Evolutionary conservation across 108 stramenopile genomes (phyloP), one percentile per base, ranked within the genome.

Genomic region (Ochromonas danica): DNA sequence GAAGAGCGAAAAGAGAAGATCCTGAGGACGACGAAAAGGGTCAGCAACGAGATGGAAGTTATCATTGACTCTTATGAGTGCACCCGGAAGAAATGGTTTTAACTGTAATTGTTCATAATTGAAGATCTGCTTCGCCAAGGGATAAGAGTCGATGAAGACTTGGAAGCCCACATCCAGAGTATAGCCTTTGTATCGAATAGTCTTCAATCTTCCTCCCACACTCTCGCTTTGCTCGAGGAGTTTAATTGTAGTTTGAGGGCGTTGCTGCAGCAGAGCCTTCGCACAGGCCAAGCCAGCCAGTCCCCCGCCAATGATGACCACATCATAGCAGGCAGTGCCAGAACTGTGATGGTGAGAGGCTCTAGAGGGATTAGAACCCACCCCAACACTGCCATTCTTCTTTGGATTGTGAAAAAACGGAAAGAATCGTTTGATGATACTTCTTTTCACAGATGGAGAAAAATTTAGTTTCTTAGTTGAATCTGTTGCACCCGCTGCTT

Each of bases 81-180:
- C 85, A n/a, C 85, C 85, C 1, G 85, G 85, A 39, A 61, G 40
- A 43, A 85, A 85, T 10, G 43, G 36, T 31, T 81, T 36, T 36
- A 85, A 79, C 22, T 81, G 41, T 0, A 85, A 81, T 42, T 39
- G 51, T 39, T 77, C 33, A 79, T 84, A 85, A 77, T 85, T 72
- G 17, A 85, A 83, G 62, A 81, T 75, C 10, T 78, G 61, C 42
- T 35, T 74, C 6, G 70, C 83, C 57, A 71, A 80, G 39, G 85
- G 85, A 45, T 85, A 85, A 0, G 79, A 70, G 60, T 83, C 83
- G 25, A 85, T 83, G 74, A 85, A 82, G 38, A 84, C 85, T 81
- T 85, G 85, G 61, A 85, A 85, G 33, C 85, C 85, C 42, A 81
- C 60, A 80, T 85, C 85, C 22, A 85, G 72, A 10, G 81, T 39